Conservation (phyloP, 768 basidiomycete species). For the Leccinum arenicola region DNA sequence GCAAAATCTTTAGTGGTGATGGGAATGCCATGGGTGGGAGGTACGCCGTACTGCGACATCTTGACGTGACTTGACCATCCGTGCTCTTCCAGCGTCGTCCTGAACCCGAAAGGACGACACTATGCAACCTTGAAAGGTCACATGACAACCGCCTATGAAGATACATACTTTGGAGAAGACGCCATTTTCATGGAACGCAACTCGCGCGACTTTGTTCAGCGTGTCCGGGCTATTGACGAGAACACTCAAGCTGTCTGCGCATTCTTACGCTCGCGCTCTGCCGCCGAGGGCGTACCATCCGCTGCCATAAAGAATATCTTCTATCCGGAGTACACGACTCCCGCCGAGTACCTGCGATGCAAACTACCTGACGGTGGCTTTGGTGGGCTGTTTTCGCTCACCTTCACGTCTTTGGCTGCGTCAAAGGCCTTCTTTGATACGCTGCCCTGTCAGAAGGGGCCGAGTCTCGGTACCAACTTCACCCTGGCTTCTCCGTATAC, state of each 20-base stretch:
- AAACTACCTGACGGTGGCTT: conserved; percentile 59
- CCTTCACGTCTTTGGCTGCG: conserved; percentile 68
- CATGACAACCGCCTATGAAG: conserved; percentile 65
- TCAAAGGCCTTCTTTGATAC: conserved; percentile 83
- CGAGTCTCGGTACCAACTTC: conserved; percentile 92
- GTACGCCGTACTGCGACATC: conserved; percentile 42
- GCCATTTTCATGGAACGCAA: conserved; percentile 98
- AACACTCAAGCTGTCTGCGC: conserved; percentile 85
- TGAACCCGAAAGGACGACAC: conserved; percentile 76
- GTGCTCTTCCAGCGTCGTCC: conserved; percentile 58
- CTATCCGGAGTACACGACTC: conserved; percentile 83
- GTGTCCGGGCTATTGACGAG: conserved; percentile 71
- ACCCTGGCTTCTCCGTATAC: conserved; percentile 94
- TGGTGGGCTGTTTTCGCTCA: conserved; percentile 86
- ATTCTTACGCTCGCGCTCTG: conserved; percentile 61
- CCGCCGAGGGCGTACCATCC: conserved; percentile 33
- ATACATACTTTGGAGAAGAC: conserved; percentile 86
- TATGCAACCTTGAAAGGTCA: conserved; percentile 64
- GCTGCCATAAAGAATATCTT: conserved; percentile 77
- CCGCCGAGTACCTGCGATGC: conserved; percentile 68
- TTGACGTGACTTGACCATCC: background rate
- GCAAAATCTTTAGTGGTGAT: conserved; percentile 93
- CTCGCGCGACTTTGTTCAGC: conserved; percentile 84
- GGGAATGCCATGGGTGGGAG: conserved; percentile 98
- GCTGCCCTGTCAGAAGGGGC: conserved; percentile 83